Conservation (phyloP, 1,139 yeast species). For the Sugiyamaella japonica region DNA sequence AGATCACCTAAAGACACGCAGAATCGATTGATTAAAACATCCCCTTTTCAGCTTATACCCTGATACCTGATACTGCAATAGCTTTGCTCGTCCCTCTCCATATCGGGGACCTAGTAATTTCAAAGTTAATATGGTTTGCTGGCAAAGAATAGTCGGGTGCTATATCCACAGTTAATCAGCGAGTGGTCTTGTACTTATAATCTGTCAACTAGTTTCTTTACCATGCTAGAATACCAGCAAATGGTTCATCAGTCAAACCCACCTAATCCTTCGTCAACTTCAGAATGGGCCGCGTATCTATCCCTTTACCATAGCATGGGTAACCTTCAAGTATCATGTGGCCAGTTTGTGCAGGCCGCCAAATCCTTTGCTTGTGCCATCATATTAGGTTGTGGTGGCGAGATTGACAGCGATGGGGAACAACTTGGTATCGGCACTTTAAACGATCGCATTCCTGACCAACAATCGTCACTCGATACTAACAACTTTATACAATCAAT, state of each 20-base stretch:
- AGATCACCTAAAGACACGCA: not conserved
- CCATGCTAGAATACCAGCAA: conserved; percentile 7
- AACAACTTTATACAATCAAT: conserved; percentile 1
- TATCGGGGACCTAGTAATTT: not conserved
- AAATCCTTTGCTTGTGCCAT: conserved; percentile 29
- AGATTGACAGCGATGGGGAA: conserved; percentile 7
- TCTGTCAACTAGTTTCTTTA: not conserved
- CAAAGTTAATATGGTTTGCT: not conserved
- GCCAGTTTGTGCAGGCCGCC: conserved; percentile 25
- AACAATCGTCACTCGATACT: not conserved
- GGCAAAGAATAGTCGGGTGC: not conserved
- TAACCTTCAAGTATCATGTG: conserved; percentile 29
- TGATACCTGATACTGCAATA: not conserved
- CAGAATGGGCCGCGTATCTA: conserved; percentile 33
- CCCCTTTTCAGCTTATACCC: not conserved
- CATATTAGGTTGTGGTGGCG: conserved; percentile 19
- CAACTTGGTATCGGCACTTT: conserved; percentile 5
- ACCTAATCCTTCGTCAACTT: conserved; percentile 16
- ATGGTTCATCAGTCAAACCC: not conserved
- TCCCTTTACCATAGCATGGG: conserved; percentile 37
- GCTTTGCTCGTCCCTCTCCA: not conserved
- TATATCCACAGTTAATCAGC: conserved; percentile 1
- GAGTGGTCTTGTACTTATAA: not conserved
- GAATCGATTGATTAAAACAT: too few species aligned
- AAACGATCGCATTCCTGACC: not conserved